Percentiles rank a stretch among this genome's conserved stretches.
Conservation (phyloP, 768 basidiomycete species). For the Calocybe indica region DNA sequence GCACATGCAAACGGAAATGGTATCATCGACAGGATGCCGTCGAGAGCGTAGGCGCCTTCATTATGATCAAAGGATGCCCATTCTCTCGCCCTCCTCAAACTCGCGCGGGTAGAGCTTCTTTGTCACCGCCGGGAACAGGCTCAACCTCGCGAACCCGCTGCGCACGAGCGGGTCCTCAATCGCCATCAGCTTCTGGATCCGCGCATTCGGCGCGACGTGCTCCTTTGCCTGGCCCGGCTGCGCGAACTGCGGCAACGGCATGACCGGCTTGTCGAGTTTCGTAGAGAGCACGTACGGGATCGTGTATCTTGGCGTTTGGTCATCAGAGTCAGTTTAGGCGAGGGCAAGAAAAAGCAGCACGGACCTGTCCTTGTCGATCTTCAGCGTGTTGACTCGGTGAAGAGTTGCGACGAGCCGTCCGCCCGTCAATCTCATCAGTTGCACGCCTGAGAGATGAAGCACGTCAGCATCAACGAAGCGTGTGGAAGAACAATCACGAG, state of each 20-base stretch:
- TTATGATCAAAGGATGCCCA: not conserved
- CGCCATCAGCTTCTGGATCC: constrained; percentile 16
- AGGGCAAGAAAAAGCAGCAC: not conserved
- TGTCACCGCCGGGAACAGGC: constrained; percentile 18
- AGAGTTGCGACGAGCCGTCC: constrained; percentile 21
- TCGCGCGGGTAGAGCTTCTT: constrained; percentile 14
- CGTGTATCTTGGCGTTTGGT: constrained; percentile 12
- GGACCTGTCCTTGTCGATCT: constrained; percentile 20
- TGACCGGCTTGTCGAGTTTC: constrained; percentile 17
- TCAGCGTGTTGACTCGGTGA: constrained; percentile 25
- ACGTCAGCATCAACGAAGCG: not conserved
- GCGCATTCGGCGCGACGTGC: constrained; percentile 18
- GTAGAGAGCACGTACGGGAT: constrained; percentile 24
- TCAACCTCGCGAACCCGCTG: constrained; percentile 21
- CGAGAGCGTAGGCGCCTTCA: not conserved
- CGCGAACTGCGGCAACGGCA: constrained; percentile 19
- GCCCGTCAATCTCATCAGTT: constrained; percentile 22
- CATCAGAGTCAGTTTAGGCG: not conserved
- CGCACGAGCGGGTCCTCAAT: constrained; percentile 17
- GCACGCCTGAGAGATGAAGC: constrained; percentile 10
- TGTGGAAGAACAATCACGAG: not conserved
- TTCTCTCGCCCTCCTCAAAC: not conserved
- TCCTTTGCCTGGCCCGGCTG: constrained; percentile 13
- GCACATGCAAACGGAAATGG: too few relatives aligned
- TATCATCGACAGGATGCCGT: too few relatives aligned